phyloP scores from a whole-genome alignment of 1,284 basidiomycete species.

The Ceratobasidium papillatum region DNA sequence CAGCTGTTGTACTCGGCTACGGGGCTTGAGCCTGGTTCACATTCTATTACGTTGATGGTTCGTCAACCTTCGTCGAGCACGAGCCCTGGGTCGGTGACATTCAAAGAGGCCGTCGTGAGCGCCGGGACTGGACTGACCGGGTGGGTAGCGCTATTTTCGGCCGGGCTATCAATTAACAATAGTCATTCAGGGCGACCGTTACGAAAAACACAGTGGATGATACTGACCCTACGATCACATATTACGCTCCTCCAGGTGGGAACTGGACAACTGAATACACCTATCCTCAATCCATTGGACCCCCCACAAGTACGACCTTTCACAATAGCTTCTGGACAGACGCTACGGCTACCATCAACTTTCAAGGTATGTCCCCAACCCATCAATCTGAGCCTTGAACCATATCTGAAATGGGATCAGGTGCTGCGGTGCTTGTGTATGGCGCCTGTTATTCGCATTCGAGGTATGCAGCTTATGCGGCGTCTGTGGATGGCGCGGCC shows the following conservation, averaged over 20 bases:
- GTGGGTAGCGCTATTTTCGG: neutral
- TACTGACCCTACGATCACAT: slow-evolving; percentile 5
- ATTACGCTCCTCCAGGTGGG: slow-evolving; percentile 3
- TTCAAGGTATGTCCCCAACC: slow-evolving; percentile 1
- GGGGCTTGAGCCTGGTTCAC: slow-evolving; percentile 12
- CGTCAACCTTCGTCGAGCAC: slow-evolving; percentile 14
- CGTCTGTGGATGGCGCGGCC: slow-evolving; percentile 18
- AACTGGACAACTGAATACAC: slow-evolving; percentile 25
- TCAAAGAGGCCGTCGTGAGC: slow-evolving; percentile 24
- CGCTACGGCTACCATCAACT: slow-evolving; percentile 29
- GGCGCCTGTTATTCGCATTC: slow-evolving; percentile 34
- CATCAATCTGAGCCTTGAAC: neutral
- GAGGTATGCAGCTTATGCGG: slow-evolving; percentile 16
- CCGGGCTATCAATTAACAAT: too few species aligned
- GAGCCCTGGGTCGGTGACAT: slow-evolving; percentile 27
- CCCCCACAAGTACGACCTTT: slow-evolving; percentile 11
- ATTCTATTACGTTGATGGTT: slow-evolving; percentile 21
- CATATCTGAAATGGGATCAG: neutral
- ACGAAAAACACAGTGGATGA: slow-evolving; percentile 10
- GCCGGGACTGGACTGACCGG: slow-evolving; percentile 22
- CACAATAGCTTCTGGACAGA: slow-evolving; percentile 31
- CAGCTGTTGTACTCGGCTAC: slow-evolving; percentile 13
- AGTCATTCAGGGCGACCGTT: slow-evolving; percentile 12
- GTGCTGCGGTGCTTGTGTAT: slow-evolving; percentile 24
- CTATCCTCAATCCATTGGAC: slow-evolving; percentile 5